Evolutionary conservation across 495 filamentous ascomycete species (phyloP).

Genomic region (Aspergillus cavernicola): DNA sequence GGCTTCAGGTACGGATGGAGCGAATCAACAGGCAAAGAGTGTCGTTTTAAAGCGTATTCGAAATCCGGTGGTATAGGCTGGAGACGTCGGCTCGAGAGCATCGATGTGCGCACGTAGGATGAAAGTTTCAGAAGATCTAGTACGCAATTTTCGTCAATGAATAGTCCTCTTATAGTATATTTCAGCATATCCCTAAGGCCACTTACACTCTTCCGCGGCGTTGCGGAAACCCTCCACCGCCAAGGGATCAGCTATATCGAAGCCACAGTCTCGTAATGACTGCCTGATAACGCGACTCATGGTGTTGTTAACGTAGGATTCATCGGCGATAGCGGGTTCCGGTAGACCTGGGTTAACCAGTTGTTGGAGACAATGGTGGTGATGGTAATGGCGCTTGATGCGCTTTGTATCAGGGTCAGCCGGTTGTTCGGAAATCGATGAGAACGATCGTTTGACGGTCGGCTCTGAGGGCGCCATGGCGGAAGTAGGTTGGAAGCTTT

Average conservation of each 20-base stretch:
- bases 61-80: constrained; percentile 67
- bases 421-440: constrained; percentile 19
- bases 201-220: constrained; percentile 62
- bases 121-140: constrained; percentile 58
- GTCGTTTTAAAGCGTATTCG: constrained; percentile 53
- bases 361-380: constrained; percentile 40
- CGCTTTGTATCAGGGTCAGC: constrained; percentile 35
- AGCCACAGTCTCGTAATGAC: constrained; percentile 53
- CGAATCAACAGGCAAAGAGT: constrained; percentile 32
- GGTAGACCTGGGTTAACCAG: constrained; percentile 23
- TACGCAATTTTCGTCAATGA: constrained; percentile 17
- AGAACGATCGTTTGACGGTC: constrained; percentile 42
- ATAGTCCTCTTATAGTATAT: background rate
- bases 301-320: constrained; percentile 45
- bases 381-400: constrained; percentile 43
- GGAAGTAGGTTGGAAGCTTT: constrained; percentile 6
- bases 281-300: constrained; percentile 55
- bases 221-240: constrained; percentile 58
- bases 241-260: constrained; percentile 50
- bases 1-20: constrained; percentile 38
- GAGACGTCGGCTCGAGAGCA: constrained; percentile 57
- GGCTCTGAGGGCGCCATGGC: constrained; percentile 34
- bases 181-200: background rate
- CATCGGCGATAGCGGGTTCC: constrained; percentile 42
- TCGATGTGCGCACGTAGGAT: constrained; percentile 54